Evolutionary conservation across 129 eudicot genomes (phyloP).

Genomic region (Flaveria linearis): DNA sequence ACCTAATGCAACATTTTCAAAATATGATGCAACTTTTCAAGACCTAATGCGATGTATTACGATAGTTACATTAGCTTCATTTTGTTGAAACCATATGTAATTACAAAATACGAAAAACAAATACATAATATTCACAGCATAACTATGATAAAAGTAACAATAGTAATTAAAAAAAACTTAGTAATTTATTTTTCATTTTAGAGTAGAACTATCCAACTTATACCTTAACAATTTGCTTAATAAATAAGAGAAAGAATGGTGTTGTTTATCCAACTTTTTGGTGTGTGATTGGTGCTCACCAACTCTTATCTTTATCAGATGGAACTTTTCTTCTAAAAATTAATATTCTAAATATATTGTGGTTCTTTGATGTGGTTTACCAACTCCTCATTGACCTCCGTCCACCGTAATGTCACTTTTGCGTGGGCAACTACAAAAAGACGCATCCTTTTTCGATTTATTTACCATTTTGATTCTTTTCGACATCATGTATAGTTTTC

Average conservation of each 20-base stretch:
- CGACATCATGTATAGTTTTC: background rate
- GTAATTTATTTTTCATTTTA: background rate
- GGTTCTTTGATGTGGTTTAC: constrained; percentile 14
- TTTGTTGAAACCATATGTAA: too few species aligned
- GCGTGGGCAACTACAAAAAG: background rate
- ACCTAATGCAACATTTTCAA: too few species aligned
- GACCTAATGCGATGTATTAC: too few species aligned
- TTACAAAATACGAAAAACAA: too few species aligned
- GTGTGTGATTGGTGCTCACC: constrained; percentile 18
- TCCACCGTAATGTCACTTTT: background rate
- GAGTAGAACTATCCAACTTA: background rate
- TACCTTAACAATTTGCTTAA: background rate
- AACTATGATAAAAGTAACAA: background rate
- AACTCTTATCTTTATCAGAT: background rate
- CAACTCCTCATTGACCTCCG: constrained; percentile 12
- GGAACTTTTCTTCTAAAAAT: background rate
- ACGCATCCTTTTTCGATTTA: background rate
- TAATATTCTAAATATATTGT: background rate
- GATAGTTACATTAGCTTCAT: too few species aligned
- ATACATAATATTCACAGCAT: too few species aligned
- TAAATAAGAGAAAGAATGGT: background rate
- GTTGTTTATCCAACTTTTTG: background rate
- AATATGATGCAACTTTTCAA: too few species aligned
- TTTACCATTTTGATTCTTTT: background rate
- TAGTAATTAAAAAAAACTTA: background rate